Evolutionary conservation across 176 grass and related monocot genomes (phyloP).

Genomic region (Zoysia pacifica): DNA sequence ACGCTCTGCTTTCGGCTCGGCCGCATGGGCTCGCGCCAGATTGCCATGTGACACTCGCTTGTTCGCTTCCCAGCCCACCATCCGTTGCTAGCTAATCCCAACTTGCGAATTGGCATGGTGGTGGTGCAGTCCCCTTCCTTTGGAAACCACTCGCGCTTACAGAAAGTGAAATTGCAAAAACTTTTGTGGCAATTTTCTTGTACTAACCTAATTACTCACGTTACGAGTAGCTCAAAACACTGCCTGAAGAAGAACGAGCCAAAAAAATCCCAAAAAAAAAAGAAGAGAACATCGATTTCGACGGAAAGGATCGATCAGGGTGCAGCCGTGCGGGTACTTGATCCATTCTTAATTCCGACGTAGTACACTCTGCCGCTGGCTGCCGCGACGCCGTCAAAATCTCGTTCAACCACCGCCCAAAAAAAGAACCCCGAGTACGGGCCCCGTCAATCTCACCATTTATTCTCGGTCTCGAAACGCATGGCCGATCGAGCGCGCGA

Average conservation of each 20-base stretch:
- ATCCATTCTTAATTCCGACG: neutral
- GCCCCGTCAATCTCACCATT: neutral
- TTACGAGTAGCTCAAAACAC: no score
- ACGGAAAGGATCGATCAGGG: neutral
- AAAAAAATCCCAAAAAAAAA: neutral
- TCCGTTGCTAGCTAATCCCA: neutral
- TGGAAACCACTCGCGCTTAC: neutral
- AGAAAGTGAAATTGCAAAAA: no score
- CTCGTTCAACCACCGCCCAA: slow-evolving; percentile 21
- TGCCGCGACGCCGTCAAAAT: slow-evolving; percentile 7
- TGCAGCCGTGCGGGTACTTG: neutral
- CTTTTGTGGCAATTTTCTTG: no score
- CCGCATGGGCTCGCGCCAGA: neutral
- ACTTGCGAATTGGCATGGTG: neutral
- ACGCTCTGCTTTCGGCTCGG: neutral
- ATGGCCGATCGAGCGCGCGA: neutral
- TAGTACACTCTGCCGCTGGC: neutral
- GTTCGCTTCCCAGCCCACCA: neutral
- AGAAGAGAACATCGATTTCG: neutral
- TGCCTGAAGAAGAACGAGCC: no score
- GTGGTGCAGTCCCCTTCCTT: neutral
- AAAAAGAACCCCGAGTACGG: neutral
- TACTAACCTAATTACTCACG: no score
- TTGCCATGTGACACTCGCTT: slow-evolving; percentile 16
- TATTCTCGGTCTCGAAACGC: neutral